Base-by-base conservation (phyloP, 208 protist genomes). In the Trypanosoma melophagium region DNA sequence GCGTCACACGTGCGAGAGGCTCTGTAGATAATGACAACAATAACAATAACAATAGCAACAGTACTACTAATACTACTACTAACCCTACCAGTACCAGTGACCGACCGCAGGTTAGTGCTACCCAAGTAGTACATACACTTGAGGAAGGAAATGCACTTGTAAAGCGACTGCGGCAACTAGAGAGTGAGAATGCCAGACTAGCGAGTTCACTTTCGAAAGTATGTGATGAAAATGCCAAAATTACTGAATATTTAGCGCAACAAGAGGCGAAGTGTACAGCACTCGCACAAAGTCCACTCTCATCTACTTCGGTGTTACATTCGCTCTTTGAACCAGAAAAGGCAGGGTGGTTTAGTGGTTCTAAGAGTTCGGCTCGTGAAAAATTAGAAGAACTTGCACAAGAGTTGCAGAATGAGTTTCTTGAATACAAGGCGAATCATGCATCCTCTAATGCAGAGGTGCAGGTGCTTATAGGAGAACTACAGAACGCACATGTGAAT, bases 391-490 rank as follows among this genome's bases (percentile, higher is more conserved):
- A 92, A 57, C 54, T 93, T 12, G 61, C 61, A 40, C 81, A 88
- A 12, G 69, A 76, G 10, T 74, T 96, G 54, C 84, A 92, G 50
- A 74, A 76, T 0, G 90, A 96, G 74, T 93, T 86, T 65, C 60
- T 89, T 19, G 77, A 77, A 41, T 96, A 93, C 77, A 81, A 87
- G 52, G 68, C 79, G 17, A 74, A 67, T 7, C 90, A 96, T 60
- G 62, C 87, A 7, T 83, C 87, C 16, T 87, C 80, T 62, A 89
- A 94, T 66, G 90, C 91, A 2, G 90, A 96, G 71, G 81, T 96
- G 21, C 76, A 87, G 63, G 79, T 76, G 3, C 74, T 96, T 10
- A 68, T 96, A 28, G 69, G 70, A 5, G 84, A 77, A 12, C 49
- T 96, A 42, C 80, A 94, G 55, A 79, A 49, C 42, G 84, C 87